These are phyloP conservation scores for Persicaria tinctoria DNA, from an alignment of 148 eudicot species.

Conservation along the genomic window DNA sequence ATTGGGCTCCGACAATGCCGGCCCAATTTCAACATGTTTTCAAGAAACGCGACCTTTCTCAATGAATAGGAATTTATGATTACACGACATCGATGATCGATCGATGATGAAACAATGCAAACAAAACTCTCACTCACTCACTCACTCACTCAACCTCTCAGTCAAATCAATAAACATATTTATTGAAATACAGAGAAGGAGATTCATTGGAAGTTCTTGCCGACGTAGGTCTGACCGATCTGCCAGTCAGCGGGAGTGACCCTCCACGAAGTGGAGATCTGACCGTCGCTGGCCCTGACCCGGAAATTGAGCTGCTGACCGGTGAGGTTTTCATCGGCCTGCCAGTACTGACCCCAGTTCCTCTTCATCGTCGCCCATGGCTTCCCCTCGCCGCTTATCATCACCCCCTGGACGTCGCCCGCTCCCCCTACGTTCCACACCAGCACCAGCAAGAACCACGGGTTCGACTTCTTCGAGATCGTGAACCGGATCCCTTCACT, in stretches of 20 bases:
- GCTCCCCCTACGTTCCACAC: constrained; percentile 75
- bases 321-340: constrained; percentile 28
- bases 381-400: constrained; percentile 32
- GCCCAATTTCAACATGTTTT: too few relatives aligned
- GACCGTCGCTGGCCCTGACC: constrained; percentile 44
- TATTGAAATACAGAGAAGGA: too few relatives aligned
- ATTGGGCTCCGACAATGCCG: too few relatives aligned
- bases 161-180: too few relatives aligned
- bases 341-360: constrained; percentile 73
- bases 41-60: too few relatives aligned
- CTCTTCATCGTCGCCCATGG: constrained; percentile 46
- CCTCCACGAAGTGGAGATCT: constrained; percentile 38
- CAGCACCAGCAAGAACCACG: constrained; percentile 39
- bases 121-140: too few relatives aligned
- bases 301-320: constrained; percentile 47
- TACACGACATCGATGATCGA: too few relatives aligned
- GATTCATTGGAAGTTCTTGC: constrained; percentile 36
- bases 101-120: too few relatives aligned
- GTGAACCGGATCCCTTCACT: constrained; percentile 64
- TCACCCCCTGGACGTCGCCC: constrained; percentile 44
- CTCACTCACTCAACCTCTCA: too few relatives aligned
- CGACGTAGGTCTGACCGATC: constrained; percentile 56
- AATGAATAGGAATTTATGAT: too few relatives aligned
- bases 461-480: constrained; percentile 37
- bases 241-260: constrained; percentile 44